These are phyloP conservation scores for Eimeria acervulina DNA, from an alignment of 169 alveolate species.

Conservation along the genomic window DNA sequence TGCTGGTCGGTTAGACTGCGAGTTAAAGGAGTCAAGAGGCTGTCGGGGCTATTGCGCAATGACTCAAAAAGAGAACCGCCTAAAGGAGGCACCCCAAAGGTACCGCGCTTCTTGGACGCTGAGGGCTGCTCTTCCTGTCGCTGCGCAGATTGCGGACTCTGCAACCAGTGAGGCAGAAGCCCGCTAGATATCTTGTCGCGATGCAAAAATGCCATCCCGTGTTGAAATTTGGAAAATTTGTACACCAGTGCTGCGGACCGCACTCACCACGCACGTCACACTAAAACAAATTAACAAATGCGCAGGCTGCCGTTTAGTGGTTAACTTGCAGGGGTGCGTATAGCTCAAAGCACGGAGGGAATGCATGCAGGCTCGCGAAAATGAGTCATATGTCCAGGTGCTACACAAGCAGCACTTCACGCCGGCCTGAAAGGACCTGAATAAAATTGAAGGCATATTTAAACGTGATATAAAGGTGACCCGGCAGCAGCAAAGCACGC, in stretches of 20 bases:
- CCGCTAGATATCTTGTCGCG: slow-evolving; percentile 79
- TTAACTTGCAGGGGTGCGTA: background rate
- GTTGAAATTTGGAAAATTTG: slow-evolving; percentile 87
- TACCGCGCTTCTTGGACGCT: background rate
- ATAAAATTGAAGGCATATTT: background rate
- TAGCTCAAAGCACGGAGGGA: background rate
- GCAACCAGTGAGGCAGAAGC: slow-evolving; percentile 78
- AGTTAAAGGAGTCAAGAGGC: slow-evolving; percentile 61
- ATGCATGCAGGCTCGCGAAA: background rate
- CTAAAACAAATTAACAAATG: background rate
- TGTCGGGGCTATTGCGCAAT: slow-evolving; percentile 70
- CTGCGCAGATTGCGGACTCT: slow-evolving; percentile 40
- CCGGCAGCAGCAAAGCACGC: background rate
- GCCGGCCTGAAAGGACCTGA: background rate
- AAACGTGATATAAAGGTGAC: background rate
- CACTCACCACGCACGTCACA: background rate
- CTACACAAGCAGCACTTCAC: background rate
- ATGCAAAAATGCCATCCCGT: slow-evolving; percentile 88
- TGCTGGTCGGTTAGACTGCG: slow-evolving; percentile 75
- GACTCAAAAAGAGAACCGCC: slow-evolving; percentile 76
- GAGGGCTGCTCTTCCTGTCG: slow-evolving; percentile 29
- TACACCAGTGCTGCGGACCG: slow-evolving; percentile 83
- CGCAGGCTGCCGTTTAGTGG: background rate
- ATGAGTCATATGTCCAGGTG: background rate
- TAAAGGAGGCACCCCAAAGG: slow-evolving; percentile 32